These are phyloP conservation scores for Sonneratia alba DNA, from an alignment of 345 rosid species.

Conservation along the genomic window DNA sequence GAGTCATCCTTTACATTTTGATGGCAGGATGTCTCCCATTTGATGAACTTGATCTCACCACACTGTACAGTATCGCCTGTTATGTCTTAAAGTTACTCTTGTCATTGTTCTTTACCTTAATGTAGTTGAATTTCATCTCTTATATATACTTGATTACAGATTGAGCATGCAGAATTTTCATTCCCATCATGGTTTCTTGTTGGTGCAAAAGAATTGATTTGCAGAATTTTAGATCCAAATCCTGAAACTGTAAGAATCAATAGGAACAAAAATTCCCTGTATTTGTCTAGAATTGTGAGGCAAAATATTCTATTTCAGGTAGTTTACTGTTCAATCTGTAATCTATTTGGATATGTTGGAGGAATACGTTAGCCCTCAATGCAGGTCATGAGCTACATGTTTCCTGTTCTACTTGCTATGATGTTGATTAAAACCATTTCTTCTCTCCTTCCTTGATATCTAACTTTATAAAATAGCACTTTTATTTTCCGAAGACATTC, in stretches of 20 bases:
- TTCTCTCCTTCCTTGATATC: too few species aligned
- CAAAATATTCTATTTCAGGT: neutral
- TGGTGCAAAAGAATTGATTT: slow-evolving; percentile 74
- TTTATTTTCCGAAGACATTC: neutral
- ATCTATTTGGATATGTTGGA: neutral
- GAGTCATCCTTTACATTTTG: slow-evolving; percentile 87
- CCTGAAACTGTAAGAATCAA: slow-evolving; percentile 64
- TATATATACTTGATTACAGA: slow-evolving; percentile 31
- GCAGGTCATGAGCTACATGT: neutral
- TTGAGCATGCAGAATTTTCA: slow-evolving; percentile 71
- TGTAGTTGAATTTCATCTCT: neutral
- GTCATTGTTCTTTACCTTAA: neutral
- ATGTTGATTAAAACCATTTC: too few species aligned
- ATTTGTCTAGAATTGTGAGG: neutral
- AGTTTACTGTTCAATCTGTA: neutral
- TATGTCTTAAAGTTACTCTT: slow-evolving; percentile 2
- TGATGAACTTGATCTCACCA: slow-evolving; percentile 96
- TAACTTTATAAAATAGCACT: too few species aligned
- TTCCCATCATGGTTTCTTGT: slow-evolving; percentile 87
- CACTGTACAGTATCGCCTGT: slow-evolving; percentile 47
- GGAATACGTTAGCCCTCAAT: neutral
- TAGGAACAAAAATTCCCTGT: neutral
- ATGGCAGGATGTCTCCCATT: slow-evolving; percentile 97
- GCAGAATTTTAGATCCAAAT: slow-evolving; percentile 78
- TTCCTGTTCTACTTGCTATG: too few species aligned